Conservation (phyloP, 768 basidiomycete species). For the Termitomyces sp. region DNA sequence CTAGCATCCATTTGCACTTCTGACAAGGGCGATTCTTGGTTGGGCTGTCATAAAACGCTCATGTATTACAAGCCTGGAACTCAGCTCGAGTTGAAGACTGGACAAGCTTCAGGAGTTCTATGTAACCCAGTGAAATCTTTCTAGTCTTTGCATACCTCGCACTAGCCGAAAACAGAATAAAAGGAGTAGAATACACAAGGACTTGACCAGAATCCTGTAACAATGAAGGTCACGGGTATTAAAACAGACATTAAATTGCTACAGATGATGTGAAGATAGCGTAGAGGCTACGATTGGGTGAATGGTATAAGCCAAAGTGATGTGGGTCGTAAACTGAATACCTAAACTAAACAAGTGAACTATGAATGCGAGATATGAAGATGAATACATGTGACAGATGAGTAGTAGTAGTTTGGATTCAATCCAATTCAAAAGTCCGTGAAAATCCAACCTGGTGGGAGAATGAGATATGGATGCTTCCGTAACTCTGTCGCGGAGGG, state of each 20-base stretch:
- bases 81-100: neutral
- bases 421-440: constrained; percentile 49
- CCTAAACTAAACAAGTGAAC: constrained; percentile 14
- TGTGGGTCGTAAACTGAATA: constrained; percentile 10
- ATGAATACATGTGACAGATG: constrained; percentile 19
- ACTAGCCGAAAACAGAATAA: neutral
- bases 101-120: neutral
- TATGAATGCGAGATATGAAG: constrained; percentile 13
- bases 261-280: constrained; percentile 29
- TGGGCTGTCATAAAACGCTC: neutral
- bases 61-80: neutral
- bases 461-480: constrained; percentile 69
- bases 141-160: neutral
- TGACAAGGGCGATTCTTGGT: neutral
- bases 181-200: constrained; percentile 6
- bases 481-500: constrained; percentile 76
- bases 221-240: constrained; percentile 25
- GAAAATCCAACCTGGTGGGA: constrained; percentile 74
- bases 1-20: neutral
- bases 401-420: constrained; percentile 21
- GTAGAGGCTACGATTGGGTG: constrained; percentile 25
- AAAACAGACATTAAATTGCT: constrained; percentile 33
- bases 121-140: neutral
- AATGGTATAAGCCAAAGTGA: constrained; percentile 19
- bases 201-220: constrained; percentile 7